Percentiles rank a stretch among this genome's conserved stretches.
These are phyloP conservation scores for Plasmopara halstedii DNA, from an alignment of 352 stramenopile species.

Conservation along the genomic window DNA sequence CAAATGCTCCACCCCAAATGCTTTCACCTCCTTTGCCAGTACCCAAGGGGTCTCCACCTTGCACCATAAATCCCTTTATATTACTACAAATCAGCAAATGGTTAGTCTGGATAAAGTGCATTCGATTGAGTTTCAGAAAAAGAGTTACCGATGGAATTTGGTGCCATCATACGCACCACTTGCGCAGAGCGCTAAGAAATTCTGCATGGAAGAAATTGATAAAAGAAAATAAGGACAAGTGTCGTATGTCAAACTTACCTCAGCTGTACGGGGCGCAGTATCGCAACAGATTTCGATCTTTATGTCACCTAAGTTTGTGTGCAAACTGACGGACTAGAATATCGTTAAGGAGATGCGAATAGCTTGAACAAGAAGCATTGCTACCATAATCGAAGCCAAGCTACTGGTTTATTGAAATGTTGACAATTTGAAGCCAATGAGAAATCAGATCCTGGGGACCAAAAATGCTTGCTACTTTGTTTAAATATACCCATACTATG, in stretches of 20 bases:
- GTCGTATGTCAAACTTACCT: conserved; percentile 31
- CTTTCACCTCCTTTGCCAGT: conserved; percentile 87
- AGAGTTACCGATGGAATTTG: conserved; percentile 70
- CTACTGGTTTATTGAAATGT: too few species aligned
- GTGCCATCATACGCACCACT: conserved; percentile 86
- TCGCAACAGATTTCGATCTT: conserved; percentile 97
- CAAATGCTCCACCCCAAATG: conserved; percentile 86
- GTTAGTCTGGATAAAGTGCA: too few species aligned
- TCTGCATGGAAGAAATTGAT: conserved; percentile 50
- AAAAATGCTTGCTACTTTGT: too few species aligned
- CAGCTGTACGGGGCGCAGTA: conserved; percentile 81
- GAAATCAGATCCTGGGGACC: too few species aligned
- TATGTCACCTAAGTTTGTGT: conserved; percentile 92
- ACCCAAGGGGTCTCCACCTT: conserved; percentile 86
- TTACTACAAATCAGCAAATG: too few species aligned
- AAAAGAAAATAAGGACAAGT: neutral
- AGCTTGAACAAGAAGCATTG: neutral
- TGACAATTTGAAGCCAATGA: neutral
- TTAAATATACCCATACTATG: too few species aligned
- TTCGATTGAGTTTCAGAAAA: too few species aligned
- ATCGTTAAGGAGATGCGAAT: neutral
- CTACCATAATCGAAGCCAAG: conserved; percentile 14
- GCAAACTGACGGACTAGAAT: conserved; percentile 88
- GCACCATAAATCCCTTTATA: conserved; percentile 85
- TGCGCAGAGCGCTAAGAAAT: conserved; percentile 95